Evolutionary conservation across 2,329 filamentous ascomycete species (phyloP), one percentile per base, ranked within the genome.

Genomic region (Calonectria leucothoes): DNA sequence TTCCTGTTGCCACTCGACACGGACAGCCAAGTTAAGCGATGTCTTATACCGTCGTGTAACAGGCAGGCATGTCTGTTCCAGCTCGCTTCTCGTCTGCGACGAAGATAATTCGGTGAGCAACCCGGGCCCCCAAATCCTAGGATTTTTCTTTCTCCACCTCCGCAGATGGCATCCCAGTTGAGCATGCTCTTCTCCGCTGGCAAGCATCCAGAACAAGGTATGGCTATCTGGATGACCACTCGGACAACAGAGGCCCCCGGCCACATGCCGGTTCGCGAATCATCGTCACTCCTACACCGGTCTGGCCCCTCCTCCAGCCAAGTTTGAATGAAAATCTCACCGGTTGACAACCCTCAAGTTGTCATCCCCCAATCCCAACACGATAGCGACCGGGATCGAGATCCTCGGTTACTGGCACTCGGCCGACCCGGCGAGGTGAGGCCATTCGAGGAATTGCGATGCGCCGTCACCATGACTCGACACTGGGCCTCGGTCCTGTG

Each of bases 381-480:
- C 14, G 37, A 35, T 35, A 31, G 42, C 59, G 27, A 48, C 59
- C 42, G 29, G 42, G 55, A 69, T 63, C 42, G 45, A 63, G 55
- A 52, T 69, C 55, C 39, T 69, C 66, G 66, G 66, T n/a, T 52
- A 63, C 39, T 48, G 45, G 20, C 66, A 68, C 51, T 59, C 66
- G 66, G 66, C 51, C 35, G 66, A 59, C 33, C 37, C 49, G 51
- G 39, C 42, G 42, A 23, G 25, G 57, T 33, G 45, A 63, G 37
- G 39, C 52, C 8, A 39, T 61, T 63, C 51, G 52, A 59, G 42
- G 35, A 42, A 68, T 33, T 49, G 23, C 49, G 42, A 57, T 31
- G 35, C 51, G 49, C 70, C 66, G 70, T 45, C 35, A 51, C 66
- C 37, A 39, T 66, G 59, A 55, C 66, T 49, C 66, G 55, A 61